phyloP scores from a whole-genome alignment of 192 early-diverging fungal genomes.

The Backusella tuberculispora region DNA sequence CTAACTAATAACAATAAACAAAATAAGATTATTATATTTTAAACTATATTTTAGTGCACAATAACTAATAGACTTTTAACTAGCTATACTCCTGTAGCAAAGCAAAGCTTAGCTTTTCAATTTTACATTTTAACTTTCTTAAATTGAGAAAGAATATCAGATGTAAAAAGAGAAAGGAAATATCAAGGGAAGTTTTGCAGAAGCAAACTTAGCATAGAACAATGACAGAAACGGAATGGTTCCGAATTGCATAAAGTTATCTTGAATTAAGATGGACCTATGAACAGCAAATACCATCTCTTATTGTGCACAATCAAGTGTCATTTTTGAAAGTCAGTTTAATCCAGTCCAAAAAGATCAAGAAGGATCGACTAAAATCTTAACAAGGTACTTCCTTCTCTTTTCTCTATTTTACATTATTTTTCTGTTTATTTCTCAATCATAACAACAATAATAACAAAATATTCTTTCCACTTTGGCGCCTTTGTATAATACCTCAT shows the following conservation, averaged over 20 bases:
- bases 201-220: background rate
- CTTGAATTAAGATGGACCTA: background rate
- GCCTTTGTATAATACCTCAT: no score
- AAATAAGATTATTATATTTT: no score
- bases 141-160: background rate
- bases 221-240: background rate
- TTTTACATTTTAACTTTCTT: background rate
- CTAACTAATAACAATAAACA: background rate
- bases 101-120: no score
- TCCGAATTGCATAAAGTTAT: background rate
- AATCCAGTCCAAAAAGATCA: conserved; percentile 24
- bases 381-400: background rate
- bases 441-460: background rate
- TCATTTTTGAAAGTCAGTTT: conserved; percentile 23
- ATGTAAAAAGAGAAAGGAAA: background rate
- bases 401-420: conserved; percentile 9
- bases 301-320: conserved; percentile 8
- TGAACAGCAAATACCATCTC: background rate
- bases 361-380: background rate
- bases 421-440: conserved; percentile 5
- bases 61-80: no score
- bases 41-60: no score
- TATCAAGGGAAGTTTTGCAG: background rate
- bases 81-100: no score
- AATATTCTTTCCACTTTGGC: background rate